These are phyloP conservation scores for Venturia carpophila DNA, from an alignment of 2,329 filamentous ascomycete genomes.

Conservation along the genomic window DNA sequence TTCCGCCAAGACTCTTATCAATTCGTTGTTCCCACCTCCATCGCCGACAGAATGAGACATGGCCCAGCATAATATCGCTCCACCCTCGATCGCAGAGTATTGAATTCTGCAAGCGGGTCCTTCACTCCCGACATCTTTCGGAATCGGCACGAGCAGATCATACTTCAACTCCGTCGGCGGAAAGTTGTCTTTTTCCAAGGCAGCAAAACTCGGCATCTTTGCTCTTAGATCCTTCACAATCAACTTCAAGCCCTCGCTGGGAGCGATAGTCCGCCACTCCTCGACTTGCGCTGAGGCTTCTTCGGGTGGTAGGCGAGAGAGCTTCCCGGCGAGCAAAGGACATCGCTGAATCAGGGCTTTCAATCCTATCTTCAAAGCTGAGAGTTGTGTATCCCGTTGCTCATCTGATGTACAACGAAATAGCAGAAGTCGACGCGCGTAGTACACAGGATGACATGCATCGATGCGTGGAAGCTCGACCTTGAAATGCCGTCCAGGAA, in stretches of 20 bases:
- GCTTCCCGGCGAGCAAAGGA: slow-evolving; percentile 10
- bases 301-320: neutral
- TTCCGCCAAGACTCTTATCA: slow-evolving; percentile 12
- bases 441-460: slow-evolving; percentile 14
- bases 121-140: slow-evolving; percentile 11
- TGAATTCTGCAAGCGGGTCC: slow-evolving; percentile 15
- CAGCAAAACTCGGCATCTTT: slow-evolving; percentile 8
- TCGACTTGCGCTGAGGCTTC: slow-evolving; percentile 8
- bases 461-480: slow-evolving; percentile 14
- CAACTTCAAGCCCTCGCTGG: slow-evolving; percentile 8
- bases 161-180: neutral
- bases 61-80: slow-evolving; percentile 11
- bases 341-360: slow-evolving; percentile 13
- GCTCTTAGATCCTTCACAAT: slow-evolving; percentile 11
- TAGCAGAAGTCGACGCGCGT: slow-evolving; percentile 11
- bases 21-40: slow-evolving; percentile 12
- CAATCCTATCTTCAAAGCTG: slow-evolving; percentile 5
- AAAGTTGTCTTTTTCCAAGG: slow-evolving; percentile 1
- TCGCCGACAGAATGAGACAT: slow-evolving; percentile 18
- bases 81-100: slow-evolving; percentile 10
- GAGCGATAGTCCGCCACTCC: slow-evolving; percentile 16
- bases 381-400: slow-evolving; percentile 11
- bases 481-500: slow-evolving; percentile 13
- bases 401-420: slow-evolving; percentile 14
- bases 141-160: slow-evolving; percentile 15